Evolutionary conservation across 331 rosid species (phyloP).

Genomic region (Cydonia oblonga): DNA sequence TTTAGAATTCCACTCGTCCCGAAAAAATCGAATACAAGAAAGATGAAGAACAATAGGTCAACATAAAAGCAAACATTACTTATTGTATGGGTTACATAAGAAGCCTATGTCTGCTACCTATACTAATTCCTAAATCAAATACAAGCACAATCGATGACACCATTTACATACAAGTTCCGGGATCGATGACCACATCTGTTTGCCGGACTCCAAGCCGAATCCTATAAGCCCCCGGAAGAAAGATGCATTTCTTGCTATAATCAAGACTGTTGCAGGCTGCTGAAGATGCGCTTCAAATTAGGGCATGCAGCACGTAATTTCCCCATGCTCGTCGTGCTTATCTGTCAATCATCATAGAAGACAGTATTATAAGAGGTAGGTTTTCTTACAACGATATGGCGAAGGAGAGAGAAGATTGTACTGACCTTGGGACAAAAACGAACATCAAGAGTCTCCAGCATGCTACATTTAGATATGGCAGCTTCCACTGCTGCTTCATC

Average conservation of each 20-base stretch:
- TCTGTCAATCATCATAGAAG: slow-evolving; percentile 28
- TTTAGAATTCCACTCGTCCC: not conserved
- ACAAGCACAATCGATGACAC: slow-evolving; percentile 4
- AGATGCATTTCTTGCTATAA: slow-evolving; percentile 1
- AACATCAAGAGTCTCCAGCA: slow-evolving; percentile 94
- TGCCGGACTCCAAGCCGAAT: slow-evolving; percentile 10
- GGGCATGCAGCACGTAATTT: slow-evolving; percentile 58
- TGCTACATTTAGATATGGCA: slow-evolving; percentile 69
- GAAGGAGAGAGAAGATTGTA: not conserved
- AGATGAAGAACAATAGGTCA: not conserved
- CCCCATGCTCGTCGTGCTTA: slow-evolving; percentile 62
- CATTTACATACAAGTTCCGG: slow-evolving; percentile 31
- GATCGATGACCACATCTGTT: slow-evolving; percentile 10
- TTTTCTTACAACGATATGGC: not conserved
- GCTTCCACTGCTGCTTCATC: slow-evolving; percentile 73
- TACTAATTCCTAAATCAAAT: slow-evolving; percentile 22
- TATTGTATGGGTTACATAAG: slow-evolving; percentile 8
- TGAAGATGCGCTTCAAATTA: slow-evolving; percentile 93
- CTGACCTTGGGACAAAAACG: slow-evolving; percentile 90
- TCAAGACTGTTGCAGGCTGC: slow-evolving; percentile 69
- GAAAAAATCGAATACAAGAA: not conserved
- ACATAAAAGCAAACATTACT: not conserved
- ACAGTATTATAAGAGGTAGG: not conserved
- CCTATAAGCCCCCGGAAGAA: not conserved
- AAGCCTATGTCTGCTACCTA: slow-evolving; percentile 16